These are phyloP conservation scores for Staphylotrichum longicolle DNA, from an alignment of 495 filamentous ascomycete genomes.

Conservation along the genomic window DNA sequence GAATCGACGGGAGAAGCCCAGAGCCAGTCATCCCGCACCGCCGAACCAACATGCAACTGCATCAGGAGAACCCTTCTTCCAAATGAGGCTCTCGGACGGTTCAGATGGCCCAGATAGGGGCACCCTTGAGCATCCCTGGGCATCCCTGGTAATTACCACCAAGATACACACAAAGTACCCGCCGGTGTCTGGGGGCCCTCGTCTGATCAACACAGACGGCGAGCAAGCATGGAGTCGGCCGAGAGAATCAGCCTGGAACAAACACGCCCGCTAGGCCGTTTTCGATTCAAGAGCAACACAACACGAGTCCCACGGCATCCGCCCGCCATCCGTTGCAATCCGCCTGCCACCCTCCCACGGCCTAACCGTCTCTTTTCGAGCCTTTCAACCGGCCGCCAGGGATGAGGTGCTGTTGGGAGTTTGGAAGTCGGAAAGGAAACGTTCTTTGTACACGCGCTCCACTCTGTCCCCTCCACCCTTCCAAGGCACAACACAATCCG, in stretches of 20 bases:
- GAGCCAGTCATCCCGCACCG: conserved; percentile 19
- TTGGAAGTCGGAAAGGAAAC: neutral
- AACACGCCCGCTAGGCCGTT: neutral
- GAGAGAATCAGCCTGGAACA: conserved; percentile 1
- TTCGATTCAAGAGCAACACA: neutral
- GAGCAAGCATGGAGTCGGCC: neutral
- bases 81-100: conserved; percentile 2
- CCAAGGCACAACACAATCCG: conserved; percentile 6
- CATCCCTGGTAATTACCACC: no score
- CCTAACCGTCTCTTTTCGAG: neutral
- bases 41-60: conserved; percentile 20
- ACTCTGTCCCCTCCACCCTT: conserved; percentile 4
- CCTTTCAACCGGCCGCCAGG: conserved; percentile 7
- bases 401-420: conserved; percentile 2
- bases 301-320: neutral
- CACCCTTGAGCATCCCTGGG: neutral
- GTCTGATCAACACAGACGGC: no score
- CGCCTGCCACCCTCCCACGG: neutral
- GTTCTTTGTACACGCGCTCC: neutral
- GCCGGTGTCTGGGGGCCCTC: no score
- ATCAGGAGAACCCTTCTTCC: neutral
- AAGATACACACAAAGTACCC: no score
- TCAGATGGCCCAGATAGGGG: neutral
- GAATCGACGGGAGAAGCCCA: neutral
- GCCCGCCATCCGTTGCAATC: neutral